Evolutionary conservation across 2,329 filamentous ascomycete species (phyloP).

Genomic region (Diaporthe nobilis): DNA sequence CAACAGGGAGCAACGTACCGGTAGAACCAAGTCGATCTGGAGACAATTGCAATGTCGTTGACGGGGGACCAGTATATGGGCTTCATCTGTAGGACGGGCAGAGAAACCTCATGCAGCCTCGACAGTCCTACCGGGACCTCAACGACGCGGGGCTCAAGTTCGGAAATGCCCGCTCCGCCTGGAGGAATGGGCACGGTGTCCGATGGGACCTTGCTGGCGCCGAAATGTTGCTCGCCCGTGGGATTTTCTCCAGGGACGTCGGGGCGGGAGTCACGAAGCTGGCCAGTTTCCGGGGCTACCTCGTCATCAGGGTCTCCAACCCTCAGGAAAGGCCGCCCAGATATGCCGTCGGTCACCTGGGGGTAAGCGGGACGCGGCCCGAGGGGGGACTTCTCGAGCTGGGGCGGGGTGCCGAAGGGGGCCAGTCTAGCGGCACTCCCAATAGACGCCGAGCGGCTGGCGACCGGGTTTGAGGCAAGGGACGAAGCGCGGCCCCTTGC

Average conservation of each 20-base stretch:
- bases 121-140: conserved; percentile 90
- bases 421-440: conserved; percentile 22
- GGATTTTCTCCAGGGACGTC: background rate
- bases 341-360: conserved; percentile 64
- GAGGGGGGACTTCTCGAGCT: conserved; percentile 45
- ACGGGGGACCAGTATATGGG: conserved; percentile 98
- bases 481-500: conserved; percentile 39
- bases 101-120: conserved; percentile 88
- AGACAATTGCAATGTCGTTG: conserved; percentile 86
- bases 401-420: conserved; percentile 31
- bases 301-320: conserved; percentile 50
- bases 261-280: background rate
- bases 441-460: conserved; percentile 29
- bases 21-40: conserved; percentile 97
- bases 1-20: conserved; percentile 61
- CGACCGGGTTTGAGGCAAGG: conserved; percentile 30
- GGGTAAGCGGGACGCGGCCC: conserved; percentile 43
- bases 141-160: conserved; percentile 45
- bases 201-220: background rate
- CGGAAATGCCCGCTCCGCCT: background rate
- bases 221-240: background rate
- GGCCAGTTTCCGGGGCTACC: conserved; percentile 9
- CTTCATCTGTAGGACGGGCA: conserved; percentile 89
- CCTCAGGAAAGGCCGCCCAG: conserved; percentile 67
- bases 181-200: background rate